Evolutionary conservation across 768 basidiomycete genomes (phyloP), one percentile per base, ranked within the genome.

Genomic region (Serendipita indica): DNA sequence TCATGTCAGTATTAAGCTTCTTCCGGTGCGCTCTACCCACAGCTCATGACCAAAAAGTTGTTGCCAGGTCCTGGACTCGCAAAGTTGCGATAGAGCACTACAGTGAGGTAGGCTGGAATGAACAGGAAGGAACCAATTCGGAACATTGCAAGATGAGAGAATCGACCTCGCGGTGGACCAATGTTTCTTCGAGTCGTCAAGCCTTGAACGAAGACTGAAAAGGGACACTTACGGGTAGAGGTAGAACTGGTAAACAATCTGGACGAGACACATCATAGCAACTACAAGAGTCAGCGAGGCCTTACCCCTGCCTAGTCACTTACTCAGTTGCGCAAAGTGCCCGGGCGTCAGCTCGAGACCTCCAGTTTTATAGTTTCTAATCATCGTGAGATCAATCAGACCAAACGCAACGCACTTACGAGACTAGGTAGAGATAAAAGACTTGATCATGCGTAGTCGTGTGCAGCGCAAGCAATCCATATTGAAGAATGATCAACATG

Each of bases 181-280:
- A 72, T 72, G 59, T 72, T 72, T 2, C 72, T 72, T 34, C 14
- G 46, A 58, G 33, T 2, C 16, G 20, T 37, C n/a, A n/a, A 37
- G 35, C 35, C 35, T 10, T 10, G 10, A 37, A 37, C 12, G 35
- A 37, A 37, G 35, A 37, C 33, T 4, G 25, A 32, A 0, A 43
- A 57, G 30, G 18, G 37, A 14, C 3, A 76, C 87, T 70, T 66
- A 90, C 86, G 88, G 88, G 75, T 91, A 91, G 33, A 89, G 76
- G 66, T 89, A 82, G 67, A 90, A 92, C 66, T 92, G 92, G 67
- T 92, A 94, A 34, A 83, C 81, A 57, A 96, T 86, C 69, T 93
- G 91, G 61, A 83, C 87, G n/a, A 91, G 75, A 69, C 89, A 93
- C 92, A 96, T 94, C 59, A 94, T 65, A 3, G 88, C 89, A 67